phyloP scores from a whole-genome alignment of 108 stramenopile species.

The Mayamaea pseudoterrestris region DNA sequence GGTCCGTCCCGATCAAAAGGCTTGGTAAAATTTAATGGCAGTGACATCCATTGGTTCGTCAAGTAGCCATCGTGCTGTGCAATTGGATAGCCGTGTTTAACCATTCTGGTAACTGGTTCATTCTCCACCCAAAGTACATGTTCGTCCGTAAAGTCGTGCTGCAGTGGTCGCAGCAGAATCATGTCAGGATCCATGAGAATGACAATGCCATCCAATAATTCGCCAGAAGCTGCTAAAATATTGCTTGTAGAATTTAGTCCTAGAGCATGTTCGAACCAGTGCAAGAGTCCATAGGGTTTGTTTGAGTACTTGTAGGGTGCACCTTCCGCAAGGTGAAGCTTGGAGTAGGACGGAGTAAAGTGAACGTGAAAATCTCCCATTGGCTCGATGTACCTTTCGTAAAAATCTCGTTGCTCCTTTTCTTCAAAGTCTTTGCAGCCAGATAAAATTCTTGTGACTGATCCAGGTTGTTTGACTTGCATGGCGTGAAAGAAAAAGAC shows the following conservation, averaged over 20 bases:
- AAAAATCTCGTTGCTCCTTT: neutral
- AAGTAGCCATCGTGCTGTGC: conserved; percentile 19
- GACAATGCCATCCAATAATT: conserved; percentile 52
- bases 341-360: conserved; percentile 65
- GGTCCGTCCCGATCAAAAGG: conserved; percentile 24
- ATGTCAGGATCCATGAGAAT: conserved; percentile 95
- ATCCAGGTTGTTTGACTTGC: conserved; percentile 42
- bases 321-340: conserved; percentile 22
- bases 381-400: conserved; percentile 18
- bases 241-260: neutral
- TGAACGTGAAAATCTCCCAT: conserved; percentile 46
- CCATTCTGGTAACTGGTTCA: conserved; percentile 1
- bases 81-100: conserved; percentile 12
- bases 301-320: conserved; percentile 81
- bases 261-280: conserved; percentile 51
- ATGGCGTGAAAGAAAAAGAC: conserved; percentile 54
- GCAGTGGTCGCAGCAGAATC: conserved; percentile 74
- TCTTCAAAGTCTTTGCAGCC: conserved; percentile 25
- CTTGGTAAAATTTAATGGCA: neutral
- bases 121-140: conserved; percentile 7
- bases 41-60: conserved; percentile 9
- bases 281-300: conserved; percentile 68
- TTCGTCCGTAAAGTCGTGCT: conserved; percentile 37
- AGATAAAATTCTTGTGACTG: conserved; percentile 55
- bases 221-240: too few relatives aligned